These are phyloP conservation scores for Candida dubliniensis DNA, from an alignment of 1,139 yeast genomes.

Conservation along the genomic window DNA sequence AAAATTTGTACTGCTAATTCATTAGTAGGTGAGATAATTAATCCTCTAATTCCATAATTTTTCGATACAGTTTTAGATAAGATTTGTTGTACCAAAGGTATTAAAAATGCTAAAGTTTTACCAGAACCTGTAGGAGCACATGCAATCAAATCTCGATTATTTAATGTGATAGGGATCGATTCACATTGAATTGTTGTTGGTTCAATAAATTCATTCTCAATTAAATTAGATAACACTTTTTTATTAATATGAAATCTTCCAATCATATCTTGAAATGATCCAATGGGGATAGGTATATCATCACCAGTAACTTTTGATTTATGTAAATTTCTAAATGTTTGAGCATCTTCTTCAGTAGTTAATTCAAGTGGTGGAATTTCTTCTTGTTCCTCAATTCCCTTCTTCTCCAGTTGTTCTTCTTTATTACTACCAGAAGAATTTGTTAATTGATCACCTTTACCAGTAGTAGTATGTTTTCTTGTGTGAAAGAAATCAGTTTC, in stretches of 20 bases:
- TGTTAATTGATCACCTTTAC: constrained; percentile 16
- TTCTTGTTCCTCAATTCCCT: constrained; percentile 20
- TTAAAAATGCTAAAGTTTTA: constrained; percentile 82
- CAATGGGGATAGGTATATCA: constrained; percentile 84
- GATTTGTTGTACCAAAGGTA: constrained; percentile 68
- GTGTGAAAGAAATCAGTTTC: constrained; percentile 75
- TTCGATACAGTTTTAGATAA: constrained; percentile 21
- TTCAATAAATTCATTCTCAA: constrained; percentile 67
- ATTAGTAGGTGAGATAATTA: constrained; percentile 85
- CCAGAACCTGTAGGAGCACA: constrained; percentile 97
- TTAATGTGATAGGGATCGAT: constrained; percentile 68
- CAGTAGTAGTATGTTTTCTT: constrained; percentile 31
- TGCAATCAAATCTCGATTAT: constrained; percentile 70
- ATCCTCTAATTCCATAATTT: constrained; percentile 61
- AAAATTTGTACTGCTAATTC: constrained; percentile 85
- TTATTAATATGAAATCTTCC: constrained; percentile 66
- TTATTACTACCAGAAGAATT: constrained; percentile 17
- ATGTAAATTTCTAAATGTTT: constrained; percentile 51
- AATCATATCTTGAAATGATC: constrained; percentile 79
- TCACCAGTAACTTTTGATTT: constrained; percentile 70
- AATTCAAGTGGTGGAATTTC: constrained; percentile 47
- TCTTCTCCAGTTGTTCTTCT: constrained; percentile 10
- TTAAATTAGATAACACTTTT: constrained; percentile 62
- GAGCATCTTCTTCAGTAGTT: constrained; percentile 57
- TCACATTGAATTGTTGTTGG: constrained; percentile 95